Conservation (phyloP, 2,329 filamentous ascomycete species). For the Trichoderma atroviride region DNA sequence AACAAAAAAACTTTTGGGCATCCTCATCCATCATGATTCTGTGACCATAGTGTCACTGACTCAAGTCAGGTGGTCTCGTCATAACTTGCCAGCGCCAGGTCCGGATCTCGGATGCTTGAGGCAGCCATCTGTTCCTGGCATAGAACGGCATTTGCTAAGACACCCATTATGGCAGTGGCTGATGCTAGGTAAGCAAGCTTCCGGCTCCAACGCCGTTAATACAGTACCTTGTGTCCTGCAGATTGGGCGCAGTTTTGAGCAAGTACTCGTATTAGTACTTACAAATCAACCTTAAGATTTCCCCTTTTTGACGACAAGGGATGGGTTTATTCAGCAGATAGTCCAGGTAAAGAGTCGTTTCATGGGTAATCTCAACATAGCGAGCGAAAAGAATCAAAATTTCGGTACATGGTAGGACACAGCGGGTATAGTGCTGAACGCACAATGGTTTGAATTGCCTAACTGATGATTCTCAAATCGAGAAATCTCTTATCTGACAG, state of each 20-base stretch:
- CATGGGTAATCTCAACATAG: neutral
- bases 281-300: neutral
- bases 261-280: neutral
- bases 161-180: neutral
- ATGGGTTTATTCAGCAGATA: neutral
- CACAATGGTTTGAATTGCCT: slow-evolving; percentile 42
- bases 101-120: slow-evolving; percentile 2
- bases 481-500: slow-evolving; percentile 44
- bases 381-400: neutral
- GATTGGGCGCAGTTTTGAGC: neutral
- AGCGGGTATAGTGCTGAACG: slow-evolving; percentile 30
- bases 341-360: neutral
- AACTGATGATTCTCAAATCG: slow-evolving; percentile 39
- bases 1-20: slow-evolving; percentile 1
- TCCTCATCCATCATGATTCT: slow-evolving; percentile 12
- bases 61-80: slow-evolving; percentile 24
- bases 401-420: slow-evolving; percentile 1
- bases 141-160: neutral
- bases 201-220: neutral
- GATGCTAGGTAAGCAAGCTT: neutral
- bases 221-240: neutral
- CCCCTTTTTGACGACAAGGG: neutral
- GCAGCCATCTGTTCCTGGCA: slow-evolving; percentile 8
- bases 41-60: slow-evolving; percentile 26
- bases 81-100: neutral